Evolutionary conservation across 1,139 yeast genomes (phyloP), one percentile per base, ranked within the genome.

Genomic region (Yamadazyma diospyri): DNA sequence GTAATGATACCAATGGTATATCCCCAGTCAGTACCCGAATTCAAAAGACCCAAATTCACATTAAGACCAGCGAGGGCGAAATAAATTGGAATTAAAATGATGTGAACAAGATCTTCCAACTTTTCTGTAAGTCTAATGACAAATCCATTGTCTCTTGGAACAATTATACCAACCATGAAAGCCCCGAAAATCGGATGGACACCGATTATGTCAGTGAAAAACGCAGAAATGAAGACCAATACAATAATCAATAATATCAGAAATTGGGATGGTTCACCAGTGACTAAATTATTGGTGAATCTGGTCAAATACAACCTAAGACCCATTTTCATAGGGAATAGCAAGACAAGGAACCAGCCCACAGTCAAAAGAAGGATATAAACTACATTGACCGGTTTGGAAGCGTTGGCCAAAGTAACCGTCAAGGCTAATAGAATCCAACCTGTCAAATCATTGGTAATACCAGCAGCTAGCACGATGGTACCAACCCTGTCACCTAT

Each of bases 161-260:
- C 75, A 37, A 83, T 76, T 17, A 81, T 62, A 4, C 94, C 94
- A 8, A 79, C 77, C 58, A 84, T 69, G 51, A 83, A 83, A 0
- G 92, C 89, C 25, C 94, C 94, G 53, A 84, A 84, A 48, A 84
- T 83, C 0, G 87, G 79, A 52, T 81, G 88, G 8, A 82, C 89
- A 3, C 94, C 94, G 41, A 83, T 80, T 37, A 82, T 79, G 53
- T 82, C 88, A 2, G 94, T 84, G 54, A 74, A 81, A 56, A 83
- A 84, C 1, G 94, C 76, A 3, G 89, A 81, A 4, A 72, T 57
- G 41, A 83, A 75, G 40, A 78, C 79, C 41, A 74, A 47, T 11
- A 75, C 48, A 31, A 83, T 49, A 23, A 82, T 75, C 24, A 75
- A 50, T 50, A 79, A 59, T 46, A 81, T 78, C 35, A 79, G 76